Evolutionary conservation across 352 stramenopile genomes (phyloP).

Genomic region (Phytopythium boreale): DNA sequence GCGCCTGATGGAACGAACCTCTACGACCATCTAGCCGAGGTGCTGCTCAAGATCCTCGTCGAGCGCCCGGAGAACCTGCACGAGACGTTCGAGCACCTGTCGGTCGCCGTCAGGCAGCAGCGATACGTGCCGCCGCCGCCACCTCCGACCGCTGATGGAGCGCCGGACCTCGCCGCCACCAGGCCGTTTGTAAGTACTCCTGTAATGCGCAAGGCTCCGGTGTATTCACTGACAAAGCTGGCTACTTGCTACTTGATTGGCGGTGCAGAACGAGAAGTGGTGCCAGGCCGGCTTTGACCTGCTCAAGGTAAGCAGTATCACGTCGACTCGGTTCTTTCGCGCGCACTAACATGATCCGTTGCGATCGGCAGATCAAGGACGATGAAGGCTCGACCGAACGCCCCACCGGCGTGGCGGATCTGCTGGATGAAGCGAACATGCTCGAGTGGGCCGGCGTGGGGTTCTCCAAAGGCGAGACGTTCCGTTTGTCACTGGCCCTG

Average conservation of each 20-base stretch:
- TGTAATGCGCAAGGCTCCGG: too few relatives aligned
- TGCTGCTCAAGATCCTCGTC: constrained; percentile 83
- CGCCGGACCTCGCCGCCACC: constrained; percentile 33
- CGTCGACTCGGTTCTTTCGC: background rate
- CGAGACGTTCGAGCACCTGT: constrained; percentile 88
- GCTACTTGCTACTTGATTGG: background rate
- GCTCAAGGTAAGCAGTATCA: constrained; percentile 40
- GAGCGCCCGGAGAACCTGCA: constrained; percentile 84
- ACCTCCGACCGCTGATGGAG: constrained; percentile 22
- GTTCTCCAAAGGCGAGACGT: constrained; percentile 72
- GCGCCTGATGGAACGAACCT: constrained; percentile 68
- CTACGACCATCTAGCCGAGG: constrained; percentile 84
- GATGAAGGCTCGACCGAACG: constrained; percentile 42
- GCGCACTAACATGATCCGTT: background rate
- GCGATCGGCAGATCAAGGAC: constrained; percentile 13
- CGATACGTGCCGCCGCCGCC: constrained; percentile 42
- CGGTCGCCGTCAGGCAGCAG: constrained; percentile 80
- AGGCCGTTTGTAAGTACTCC: constrained; percentile 44
- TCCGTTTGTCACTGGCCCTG: constrained; percentile 62
- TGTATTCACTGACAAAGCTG: background rate
- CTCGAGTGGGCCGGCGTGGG: constrained; percentile 77
- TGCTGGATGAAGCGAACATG: constrained; percentile 82
- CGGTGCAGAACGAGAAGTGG: constrained; percentile 53
- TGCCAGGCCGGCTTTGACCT: constrained; percentile 58
- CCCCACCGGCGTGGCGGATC: constrained; percentile 45